Percentiles rank a stretch among this genome's conserved stretches.
Evolutionary conservation across 108 stramenopile genomes (phyloP).

Genomic region (Discostella pseudostelligera): DNA sequence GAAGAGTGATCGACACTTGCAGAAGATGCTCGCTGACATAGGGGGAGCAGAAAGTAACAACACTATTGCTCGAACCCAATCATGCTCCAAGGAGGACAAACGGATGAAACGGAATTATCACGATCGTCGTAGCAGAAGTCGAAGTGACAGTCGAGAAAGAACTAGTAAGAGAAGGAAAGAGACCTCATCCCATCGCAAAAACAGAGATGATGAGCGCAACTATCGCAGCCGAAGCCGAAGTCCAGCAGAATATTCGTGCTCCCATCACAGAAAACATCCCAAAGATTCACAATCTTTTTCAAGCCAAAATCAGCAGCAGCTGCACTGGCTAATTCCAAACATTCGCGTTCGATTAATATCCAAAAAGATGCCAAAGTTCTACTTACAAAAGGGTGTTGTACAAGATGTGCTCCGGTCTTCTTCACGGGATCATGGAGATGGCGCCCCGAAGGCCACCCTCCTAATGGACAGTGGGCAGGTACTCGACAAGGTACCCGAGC

Average conservation of each 20-base stretch:
- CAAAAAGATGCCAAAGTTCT: slow-evolving; percentile 58
- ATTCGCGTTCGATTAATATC: slow-evolving; percentile 83
- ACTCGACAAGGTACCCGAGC: slow-evolving; percentile 72
- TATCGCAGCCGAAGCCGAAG: slow-evolving; percentile 12
- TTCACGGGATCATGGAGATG: neutral
- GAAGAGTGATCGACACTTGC: neutral
- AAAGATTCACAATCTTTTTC: neutral
- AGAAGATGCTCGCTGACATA: slow-evolving; percentile 9
- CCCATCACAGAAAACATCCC: slow-evolving; percentile 15
- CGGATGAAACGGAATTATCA: slow-evolving; percentile 17
- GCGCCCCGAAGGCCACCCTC: slow-evolving; percentile 51
- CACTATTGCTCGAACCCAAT: slow-evolving; percentile 1
- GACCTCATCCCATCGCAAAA: neutral
- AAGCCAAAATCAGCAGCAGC: slow-evolving; percentile 5
- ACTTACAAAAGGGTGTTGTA: slow-evolving; percentile 81
- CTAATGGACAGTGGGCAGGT: slow-evolving; percentile 67
- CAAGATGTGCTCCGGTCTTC: slow-evolving; percentile 60
- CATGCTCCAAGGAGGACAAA: slow-evolving; percentile 25
- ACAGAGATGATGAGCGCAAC: neutral
- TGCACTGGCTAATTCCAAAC: slow-evolving; percentile 74
- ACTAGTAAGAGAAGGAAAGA: slow-evolving; percentile 13
- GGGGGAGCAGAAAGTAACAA: neutral
- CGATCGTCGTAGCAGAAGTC: slow-evolving; percentile 27
- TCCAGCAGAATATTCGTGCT: slow-evolving; percentile 10
- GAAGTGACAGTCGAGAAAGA: slow-evolving; percentile 14